Evolutionary conservation across 306 rosid species (phyloP), one percentile per base, ranked within the genome.

Genomic region (Trifolium pratense): DNA sequence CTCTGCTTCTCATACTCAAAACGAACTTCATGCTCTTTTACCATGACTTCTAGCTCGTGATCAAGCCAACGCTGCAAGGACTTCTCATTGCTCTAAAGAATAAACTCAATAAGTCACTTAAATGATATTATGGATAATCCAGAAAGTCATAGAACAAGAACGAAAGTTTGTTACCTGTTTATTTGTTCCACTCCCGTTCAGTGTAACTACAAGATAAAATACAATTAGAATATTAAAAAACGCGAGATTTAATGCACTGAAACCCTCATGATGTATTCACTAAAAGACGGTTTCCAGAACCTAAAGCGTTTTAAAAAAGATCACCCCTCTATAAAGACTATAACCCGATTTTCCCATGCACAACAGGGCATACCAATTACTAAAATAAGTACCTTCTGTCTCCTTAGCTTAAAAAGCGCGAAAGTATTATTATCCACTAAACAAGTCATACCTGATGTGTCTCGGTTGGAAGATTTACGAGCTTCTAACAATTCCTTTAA

Each of bases 21-120:
- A 73, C 98, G 97, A 74, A 93, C 98, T 91, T 93, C 98, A 68
- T 93, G 96, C 84, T 91, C 97, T 78, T 93, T 87, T 85, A 93
- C 96, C 98, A 93, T 88, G 83, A 93, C 96, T 81, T 93, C 98
- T 62, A 93, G 86, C 85, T 93, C 98, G 8, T 93, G 93, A 82
- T 93, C 98, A 81, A 93, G 90, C 96, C 94, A 93, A 53, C 96
- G 89, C 81, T 91, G 98, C 71, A 91, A 78, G 84, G 96, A 87
- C 76, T 93, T 93, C 73, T 93, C 98, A 73, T 93, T 88, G 86
- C 78, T 86, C 98, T 91, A 66, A 48, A 76, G 77, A 82, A 62
- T 67, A 23, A 84, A 82, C 23, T 62, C 66, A 57, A 85, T 76
- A 76, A 65, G 18, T 21, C 74, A 61, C 17, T 79, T 55, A 71